Evolutionary conservation across 225 moss, liverwort and hornwort species (phyloP).

Genomic region (Lunularia cruciata): DNA sequence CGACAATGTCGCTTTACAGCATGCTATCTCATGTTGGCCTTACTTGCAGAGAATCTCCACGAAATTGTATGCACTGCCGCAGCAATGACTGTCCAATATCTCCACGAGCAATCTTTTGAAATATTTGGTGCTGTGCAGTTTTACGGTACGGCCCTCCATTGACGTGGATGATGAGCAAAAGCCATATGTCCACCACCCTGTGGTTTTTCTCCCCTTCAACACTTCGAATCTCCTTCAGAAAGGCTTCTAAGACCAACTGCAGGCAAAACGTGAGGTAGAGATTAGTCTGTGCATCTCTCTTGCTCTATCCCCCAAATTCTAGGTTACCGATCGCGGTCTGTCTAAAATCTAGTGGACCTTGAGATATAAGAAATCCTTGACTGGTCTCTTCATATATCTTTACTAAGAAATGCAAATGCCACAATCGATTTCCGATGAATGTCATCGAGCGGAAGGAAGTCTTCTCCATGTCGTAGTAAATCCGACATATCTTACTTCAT

Average conservation of each 20-base stretch:
- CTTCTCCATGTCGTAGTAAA: no score
- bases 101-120: conserved; percentile 65
- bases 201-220: conserved; percentile 66
- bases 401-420: no score
- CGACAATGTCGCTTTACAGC: no score
- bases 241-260: conserved; percentile 74
- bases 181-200: conserved; percentile 85
- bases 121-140: conserved; percentile 59
- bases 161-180: conserved; percentile 76
- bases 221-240: conserved; percentile 76
- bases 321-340: no score
- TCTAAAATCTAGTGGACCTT: no score
- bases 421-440: no score
- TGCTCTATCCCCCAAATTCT: no score
- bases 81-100: conserved; percentile 62
- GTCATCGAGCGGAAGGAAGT: no score
- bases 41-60: conserved; percentile 80
- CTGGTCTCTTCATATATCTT: no score
- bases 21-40: no score
- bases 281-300: no score
- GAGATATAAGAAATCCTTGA: no score
- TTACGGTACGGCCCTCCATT: conserved; percentile 81
- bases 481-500: neutral
- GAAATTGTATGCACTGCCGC: conserved; percentile 68
- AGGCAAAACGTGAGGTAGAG: neutral